Base-by-base conservation (phyloP, 2,329 filamentous ascomycete genomes). In the Monosporascus sp. region DNA sequence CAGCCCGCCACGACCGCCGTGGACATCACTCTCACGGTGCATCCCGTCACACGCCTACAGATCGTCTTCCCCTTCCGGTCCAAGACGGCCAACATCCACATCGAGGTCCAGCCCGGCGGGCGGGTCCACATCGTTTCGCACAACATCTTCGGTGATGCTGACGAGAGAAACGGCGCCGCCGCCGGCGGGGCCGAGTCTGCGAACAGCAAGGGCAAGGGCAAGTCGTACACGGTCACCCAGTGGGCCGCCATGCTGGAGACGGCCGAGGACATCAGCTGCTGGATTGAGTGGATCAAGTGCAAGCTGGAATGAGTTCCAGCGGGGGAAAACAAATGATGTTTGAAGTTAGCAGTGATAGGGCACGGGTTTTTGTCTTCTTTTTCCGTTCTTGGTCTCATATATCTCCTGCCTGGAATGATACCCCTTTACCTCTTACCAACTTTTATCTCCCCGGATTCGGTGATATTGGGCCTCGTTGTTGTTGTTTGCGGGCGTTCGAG, bases 21-120 rank as follows among this genome's bases (percentile, higher is more conserved):
- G 11, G 80, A 83, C 59, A 75, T 82, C 25, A 79, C 77, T 3
- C 67, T 84, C 25, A 79, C 75, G 54, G 74, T 78, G 18, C 72
- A 80, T 53, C 75, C 77, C 0, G 66, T 75, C 7, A 75, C 77
- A 5, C 73, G 75, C 27, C 66, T 84, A 17, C 73, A 78, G 50
- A 70, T 83, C 7, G 74, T 78, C 8, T 84, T 84, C 57, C 80
- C 80, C 1, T 79, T 82, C 61, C 68, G 67, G 37, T 57, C 68
- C 17, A 68, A 65, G 36, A 80, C 77, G 2, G 79, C 77, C 5
- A 78, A 78, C 54, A 70, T 88, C 24, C 76, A 76, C 25, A 61
- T 88, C 14, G 81, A 83, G 60, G 78, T 89, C 18, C 74, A 79
- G 20, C 73, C 78, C 37, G 83, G 86, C 52, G 86, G 80, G 5